phyloP scores from a whole-genome alignment of 2,329 filamentous ascomycete genomes.

The Penicillium sp. region DNA sequence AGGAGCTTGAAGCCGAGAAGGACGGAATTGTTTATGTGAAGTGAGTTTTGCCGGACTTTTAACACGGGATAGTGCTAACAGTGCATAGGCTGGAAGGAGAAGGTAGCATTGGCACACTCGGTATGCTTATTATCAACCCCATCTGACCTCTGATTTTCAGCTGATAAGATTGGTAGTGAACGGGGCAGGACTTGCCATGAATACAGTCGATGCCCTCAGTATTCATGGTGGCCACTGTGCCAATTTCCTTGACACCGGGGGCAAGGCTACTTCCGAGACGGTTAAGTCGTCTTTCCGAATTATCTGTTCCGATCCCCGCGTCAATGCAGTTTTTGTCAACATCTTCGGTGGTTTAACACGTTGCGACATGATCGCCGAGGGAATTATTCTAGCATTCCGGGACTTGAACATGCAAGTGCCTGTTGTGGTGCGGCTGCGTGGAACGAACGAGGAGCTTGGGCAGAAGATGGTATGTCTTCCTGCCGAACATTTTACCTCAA shows the following conservation, averaged over 20 bases:
- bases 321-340: slow-evolving; percentile 71
- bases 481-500: background rate
- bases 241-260: slow-evolving; percentile 88
- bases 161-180: slow-evolving; percentile 58
- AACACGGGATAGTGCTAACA: background rate
- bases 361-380: slow-evolving; percentile 78
- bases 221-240: slow-evolving; percentile 67
- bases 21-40: slow-evolving; percentile 79
- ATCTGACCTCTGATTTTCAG: background rate
- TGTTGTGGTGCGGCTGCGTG: slow-evolving; percentile 73
- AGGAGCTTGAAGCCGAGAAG: slow-evolving; percentile 63
- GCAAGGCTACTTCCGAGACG: slow-evolving; percentile 80
- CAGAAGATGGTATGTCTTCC: slow-evolving; percentile 56
- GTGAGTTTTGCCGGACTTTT: slow-evolving; percentile 31
- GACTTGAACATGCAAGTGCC: slow-evolving; percentile 67
- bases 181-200: slow-evolving; percentile 87
- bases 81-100: slow-evolving; percentile 44
- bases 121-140: slow-evolving; percentile 24
- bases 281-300: slow-evolving; percentile 75
- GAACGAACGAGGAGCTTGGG: slow-evolving; percentile 71
- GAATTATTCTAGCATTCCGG: slow-evolving; percentile 69
- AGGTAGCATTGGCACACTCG: slow-evolving; percentile 71
- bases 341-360: slow-evolving; percentile 70
- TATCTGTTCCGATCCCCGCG: slow-evolving; percentile 68
- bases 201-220: slow-evolving; percentile 77